Base-by-base conservation (phyloP, 306 rosid genomes). In the Medicago ruthenica region DNA sequence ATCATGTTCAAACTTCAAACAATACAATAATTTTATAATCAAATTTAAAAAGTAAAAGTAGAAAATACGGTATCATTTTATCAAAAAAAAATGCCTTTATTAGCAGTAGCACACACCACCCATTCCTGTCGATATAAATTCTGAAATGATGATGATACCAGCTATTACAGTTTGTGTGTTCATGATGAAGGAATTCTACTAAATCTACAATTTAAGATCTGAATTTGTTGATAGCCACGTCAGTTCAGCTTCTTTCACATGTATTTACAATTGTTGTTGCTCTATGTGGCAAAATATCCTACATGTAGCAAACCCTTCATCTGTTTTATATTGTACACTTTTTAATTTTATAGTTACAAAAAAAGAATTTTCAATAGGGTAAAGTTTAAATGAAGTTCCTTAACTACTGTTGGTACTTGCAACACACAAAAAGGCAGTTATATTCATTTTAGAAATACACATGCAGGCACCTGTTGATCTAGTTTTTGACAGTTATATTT, bases 161-260 rank as follows among this genome's bases (percentile, higher is more conserved):
- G 60, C 45, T 27, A 9, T 67, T 39, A 65, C 3, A 1, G 51
- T 50, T n/a, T 71, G 50, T 50, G 48, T 8, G 55, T 4, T 47
- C 77, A 53, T 27, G 37, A 71, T 18, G 22, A 71, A 50, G 45
- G 50, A 72, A 48, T 59, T 70, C 64, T 34, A 70, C 20, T 37
- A 58, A 47, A 48, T 21, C 21, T 61, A 17, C 22, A 34, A 17
- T 39, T 70, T 41, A 18, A 70, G 15, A 24, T 22, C 24, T 14
- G 9, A 18, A 50, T 24, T 63, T 40, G 37, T 34, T 47, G 69
- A 62, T 21, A 51, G 54, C 66, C 11, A 54, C 15, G 40, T 31
- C 54, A 20, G 64, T 36, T 37, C 14, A 31, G 20, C 44, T 6
- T 78, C 65, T 11, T 14, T 31, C 54, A 14, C 2, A 45, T 17